These are phyloP conservation scores for Quercus bicolor DNA, from an alignment of 306 rosid species.

Conservation along the genomic window DNA sequence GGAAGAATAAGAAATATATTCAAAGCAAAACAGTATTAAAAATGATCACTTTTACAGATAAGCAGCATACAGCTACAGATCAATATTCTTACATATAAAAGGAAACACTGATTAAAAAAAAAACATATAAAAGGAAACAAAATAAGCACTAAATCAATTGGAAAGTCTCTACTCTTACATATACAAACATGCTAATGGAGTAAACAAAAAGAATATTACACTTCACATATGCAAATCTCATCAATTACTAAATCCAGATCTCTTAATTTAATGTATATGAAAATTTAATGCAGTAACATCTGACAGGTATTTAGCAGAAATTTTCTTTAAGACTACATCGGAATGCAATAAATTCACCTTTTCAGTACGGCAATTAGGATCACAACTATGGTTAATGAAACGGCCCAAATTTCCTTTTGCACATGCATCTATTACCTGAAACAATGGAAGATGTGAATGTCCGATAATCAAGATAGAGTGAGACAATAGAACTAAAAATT, in stretches of 20 bases:
- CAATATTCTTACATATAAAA: too few species aligned
- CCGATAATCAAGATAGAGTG: background rate
- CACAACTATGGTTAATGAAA: constrained; percentile 97
- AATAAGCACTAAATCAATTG: background rate
- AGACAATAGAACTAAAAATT: background rate
- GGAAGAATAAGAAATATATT: too few species aligned
- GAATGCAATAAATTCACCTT: constrained; percentile 50
- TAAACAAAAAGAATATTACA: background rate
- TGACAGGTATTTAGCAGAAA: background rate
- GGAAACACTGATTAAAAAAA: too few species aligned
- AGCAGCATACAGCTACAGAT: too few species aligned
- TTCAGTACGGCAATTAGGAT: constrained; percentile 96
- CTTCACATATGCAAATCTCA: background rate
- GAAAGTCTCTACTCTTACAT: constrained; percentile 15
- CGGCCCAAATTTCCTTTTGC: constrained; percentile 99
- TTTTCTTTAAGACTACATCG: constrained; percentile 2
- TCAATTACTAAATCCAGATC: background rate
- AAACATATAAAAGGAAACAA: too few species aligned
- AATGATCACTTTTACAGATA: too few species aligned
- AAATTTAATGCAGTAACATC: background rate
- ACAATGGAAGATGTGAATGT: constrained; percentile 26
- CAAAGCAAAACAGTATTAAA: too few species aligned
- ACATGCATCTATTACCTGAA: constrained; percentile 97
- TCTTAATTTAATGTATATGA: background rate
- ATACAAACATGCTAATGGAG: constrained; percentile 1